These are phyloP conservation scores for Neobulgaria alba DNA, from an alignment of 2,329 filamentous ascomycete species.

Conservation along the genomic window DNA sequence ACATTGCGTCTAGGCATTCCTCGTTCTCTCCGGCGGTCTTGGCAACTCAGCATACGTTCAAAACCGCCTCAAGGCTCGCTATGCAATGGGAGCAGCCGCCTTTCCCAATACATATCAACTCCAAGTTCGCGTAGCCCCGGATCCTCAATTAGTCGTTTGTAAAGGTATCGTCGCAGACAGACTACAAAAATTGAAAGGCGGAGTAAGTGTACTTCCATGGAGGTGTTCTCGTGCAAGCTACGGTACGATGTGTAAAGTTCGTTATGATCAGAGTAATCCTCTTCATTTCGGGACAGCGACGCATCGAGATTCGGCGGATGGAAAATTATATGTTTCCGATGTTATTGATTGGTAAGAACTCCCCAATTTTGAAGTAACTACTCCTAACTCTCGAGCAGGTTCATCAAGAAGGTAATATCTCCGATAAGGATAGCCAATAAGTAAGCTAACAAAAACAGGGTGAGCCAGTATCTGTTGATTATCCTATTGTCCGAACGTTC, in stretches of 20 bases:
- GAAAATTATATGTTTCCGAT: slow-evolving; percentile 10
- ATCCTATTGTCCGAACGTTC: slow-evolving; percentile 11
- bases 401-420: slow-evolving; percentile 11
- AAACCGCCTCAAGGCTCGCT: slow-evolving; percentile 28
- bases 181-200: slow-evolving; percentile 10
- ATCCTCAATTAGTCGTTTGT: slow-evolving; percentile 17
- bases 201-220: slow-evolving; percentile 10
- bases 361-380: too few relatives aligned
- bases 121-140: slow-evolving; percentile 13
- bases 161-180: slow-evolving; percentile 17
- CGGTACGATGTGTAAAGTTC: slow-evolving; percentile 10
- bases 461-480: slow-evolving; percentile 12
- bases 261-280: slow-evolving; percentile 6
- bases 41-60: slow-evolving; percentile 36
- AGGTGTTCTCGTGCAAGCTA: slow-evolving; percentile 12
- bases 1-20: too few relatives aligned
- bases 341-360: slow-evolving; percentile 9
- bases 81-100: slow-evolving; percentile 1
- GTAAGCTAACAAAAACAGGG: slow-evolving; percentile 8
- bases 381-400: too few relatives aligned
- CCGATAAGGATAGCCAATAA: neutral
- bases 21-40: slow-evolving; percentile 36
- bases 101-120: slow-evolving; percentile 9
- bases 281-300: slow-evolving; percentile 8
- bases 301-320: slow-evolving; percentile 9